phyloP scores from a whole-genome alignment of 2,329 filamentous ascomycete species.

The Ceratocystis cubensis region DNA sequence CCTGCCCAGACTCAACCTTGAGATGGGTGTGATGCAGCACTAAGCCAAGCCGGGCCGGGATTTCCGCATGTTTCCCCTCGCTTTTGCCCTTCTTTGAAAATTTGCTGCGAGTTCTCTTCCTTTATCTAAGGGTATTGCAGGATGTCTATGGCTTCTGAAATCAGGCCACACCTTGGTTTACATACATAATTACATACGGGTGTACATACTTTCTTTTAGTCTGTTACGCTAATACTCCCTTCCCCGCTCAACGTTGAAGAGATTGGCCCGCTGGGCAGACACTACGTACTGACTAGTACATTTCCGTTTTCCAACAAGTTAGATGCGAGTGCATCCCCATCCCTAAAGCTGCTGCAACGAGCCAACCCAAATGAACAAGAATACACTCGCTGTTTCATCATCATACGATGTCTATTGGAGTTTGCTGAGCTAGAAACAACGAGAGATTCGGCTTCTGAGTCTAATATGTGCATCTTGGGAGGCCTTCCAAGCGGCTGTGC shows the following conservation, averaged over 20 bases:
- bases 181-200: neutral
- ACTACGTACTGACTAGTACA: neutral
- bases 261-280: neutral
- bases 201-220: neutral
- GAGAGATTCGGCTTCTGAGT: too few relatives aligned
- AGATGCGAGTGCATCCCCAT: neutral
- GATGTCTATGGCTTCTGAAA: neutral
- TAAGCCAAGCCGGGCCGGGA: too few relatives aligned
- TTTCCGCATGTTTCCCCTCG: too few relatives aligned
- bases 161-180: neutral
- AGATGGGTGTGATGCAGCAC: too few relatives aligned
- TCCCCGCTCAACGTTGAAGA: neutral
- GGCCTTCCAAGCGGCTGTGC: neutral
- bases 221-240: neutral
- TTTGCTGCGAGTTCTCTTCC: neutral
- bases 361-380: neutral
- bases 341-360: neutral
- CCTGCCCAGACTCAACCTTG: too few relatives aligned
- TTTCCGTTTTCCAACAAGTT: neutral
- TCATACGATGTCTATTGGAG: neutral
- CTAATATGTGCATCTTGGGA: neutral
- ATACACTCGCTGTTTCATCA: conserved; percentile 7
- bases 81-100: too few relatives aligned
- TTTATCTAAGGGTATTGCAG: neutral
- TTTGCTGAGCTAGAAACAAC: neutral